These are phyloP conservation scores for Vigna unguiculata DNA, from an alignment of 306 rosid genomes.

Conservation along the genomic window DNA sequence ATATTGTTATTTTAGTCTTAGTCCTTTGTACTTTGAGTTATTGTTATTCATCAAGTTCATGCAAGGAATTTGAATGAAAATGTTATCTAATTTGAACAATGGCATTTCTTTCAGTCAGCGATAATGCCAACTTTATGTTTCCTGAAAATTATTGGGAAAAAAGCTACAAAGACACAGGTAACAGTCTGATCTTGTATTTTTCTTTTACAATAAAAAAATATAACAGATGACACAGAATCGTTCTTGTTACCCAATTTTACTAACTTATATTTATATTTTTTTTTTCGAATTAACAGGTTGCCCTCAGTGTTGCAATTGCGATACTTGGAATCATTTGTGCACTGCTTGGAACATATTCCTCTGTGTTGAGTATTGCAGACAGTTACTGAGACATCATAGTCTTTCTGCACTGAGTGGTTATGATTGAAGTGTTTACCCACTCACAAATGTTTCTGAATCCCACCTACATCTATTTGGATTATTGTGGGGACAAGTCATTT, in stretches of 20 bases:
- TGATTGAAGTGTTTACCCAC: not conserved
- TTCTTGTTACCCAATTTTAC: not conserved
- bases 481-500: not conserved
- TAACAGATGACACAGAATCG: not conserved
- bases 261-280: no score
- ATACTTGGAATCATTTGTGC: constrained; percentile 55
- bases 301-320: constrained; percentile 42
- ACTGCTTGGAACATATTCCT: constrained; percentile 63
- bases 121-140: constrained; percentile 77
- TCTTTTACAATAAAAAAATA: not conserved
- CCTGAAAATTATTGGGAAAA: constrained; percentile 70
- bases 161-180: constrained; percentile 71
- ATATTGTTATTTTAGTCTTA: no score
- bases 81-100: constrained; percentile 25
- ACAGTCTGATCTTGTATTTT: constrained; percentile 14
- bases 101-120: constrained; percentile 59
- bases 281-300: constrained; percentile 46
- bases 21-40: not conserved
- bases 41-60: constrained; percentile 3
- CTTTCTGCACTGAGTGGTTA: not conserved
- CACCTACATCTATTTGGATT: not conserved
- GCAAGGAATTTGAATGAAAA: constrained; percentile 29
- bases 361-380: constrained; percentile 44
- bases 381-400: constrained; percentile 39
- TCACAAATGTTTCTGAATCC: not conserved